Percentiles rank a stretch among this genome's conserved stretches.
Conservation (phyloP, 2,329 filamentous ascomycete genomes). For the Xylariales sp. region DNA sequence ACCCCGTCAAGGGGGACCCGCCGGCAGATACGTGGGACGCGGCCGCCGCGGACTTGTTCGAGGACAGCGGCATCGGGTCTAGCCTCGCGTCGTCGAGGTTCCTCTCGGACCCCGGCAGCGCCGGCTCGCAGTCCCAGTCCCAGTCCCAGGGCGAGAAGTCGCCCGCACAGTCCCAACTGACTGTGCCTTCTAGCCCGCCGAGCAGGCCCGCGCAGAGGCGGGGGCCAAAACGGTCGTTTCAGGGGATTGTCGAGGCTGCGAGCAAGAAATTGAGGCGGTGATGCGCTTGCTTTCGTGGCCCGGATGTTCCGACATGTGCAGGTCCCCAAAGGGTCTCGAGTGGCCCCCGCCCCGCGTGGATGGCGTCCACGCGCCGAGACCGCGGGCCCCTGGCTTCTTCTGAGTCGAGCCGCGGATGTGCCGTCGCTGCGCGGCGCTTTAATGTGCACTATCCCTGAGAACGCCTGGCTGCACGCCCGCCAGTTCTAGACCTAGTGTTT, state of each 20-base stretch:
- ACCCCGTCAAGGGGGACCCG: not conserved
- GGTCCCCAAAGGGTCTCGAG: too few species aligned
- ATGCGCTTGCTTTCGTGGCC: not conserved
- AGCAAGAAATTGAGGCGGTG: slow-evolving; percentile 13
- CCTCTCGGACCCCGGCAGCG: slow-evolving; percentile 3
- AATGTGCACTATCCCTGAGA: too few species aligned
- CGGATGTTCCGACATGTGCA: not conserved
- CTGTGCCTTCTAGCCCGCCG: not conserved
- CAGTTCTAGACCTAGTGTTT: too few species aligned
- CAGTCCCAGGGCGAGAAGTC: not conserved
- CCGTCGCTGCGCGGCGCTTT: too few species aligned
- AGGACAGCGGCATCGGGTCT: slow-evolving; percentile 1
- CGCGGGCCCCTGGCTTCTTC: too few species aligned
- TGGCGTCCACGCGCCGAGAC: not conserved
- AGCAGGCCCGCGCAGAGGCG: not conserved
- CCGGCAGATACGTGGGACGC: not conserved
- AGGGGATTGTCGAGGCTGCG: not conserved
- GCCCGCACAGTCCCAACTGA: not conserved
- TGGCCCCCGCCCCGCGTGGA: too few species aligned
- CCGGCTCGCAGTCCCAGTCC: not conserved
- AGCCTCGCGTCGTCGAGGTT: slow-evolving; percentile 5
- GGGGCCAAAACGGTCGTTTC: not conserved
- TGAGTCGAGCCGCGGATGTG: too few species aligned
- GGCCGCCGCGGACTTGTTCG: not conserved
- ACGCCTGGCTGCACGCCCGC: too few species aligned